Conservation (phyloP, 1,284 basidiomycete genomes). For the Fistulinella cinereoalba region DNA sequence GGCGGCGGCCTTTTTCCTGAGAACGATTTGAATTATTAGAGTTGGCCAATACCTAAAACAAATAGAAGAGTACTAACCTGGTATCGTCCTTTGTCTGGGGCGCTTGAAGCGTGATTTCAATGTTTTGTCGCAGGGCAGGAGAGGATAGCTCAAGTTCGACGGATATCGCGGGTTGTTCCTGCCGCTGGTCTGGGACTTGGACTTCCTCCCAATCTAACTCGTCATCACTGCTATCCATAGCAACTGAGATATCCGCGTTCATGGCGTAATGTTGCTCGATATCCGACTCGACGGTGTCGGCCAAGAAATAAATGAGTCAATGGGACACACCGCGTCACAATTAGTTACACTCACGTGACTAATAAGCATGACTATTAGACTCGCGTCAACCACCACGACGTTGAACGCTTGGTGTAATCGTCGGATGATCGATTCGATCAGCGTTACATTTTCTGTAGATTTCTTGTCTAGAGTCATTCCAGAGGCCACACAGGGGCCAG, state of each 20-base stretch:
- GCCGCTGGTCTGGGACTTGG: conserved; percentile 31
- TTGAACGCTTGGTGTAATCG: too few species aligned
- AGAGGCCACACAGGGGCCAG: too few species aligned
- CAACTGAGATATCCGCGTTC: conserved; percentile 10
- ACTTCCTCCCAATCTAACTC: conserved; percentile 48
- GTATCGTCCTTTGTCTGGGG: conserved; percentile 39
- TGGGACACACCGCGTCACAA: too few species aligned
- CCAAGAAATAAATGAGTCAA: too few species aligned
- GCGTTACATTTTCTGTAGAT: too few species aligned
- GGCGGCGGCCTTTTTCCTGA: conserved; percentile 46
- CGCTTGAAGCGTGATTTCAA: conserved; percentile 61
- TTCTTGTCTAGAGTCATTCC: too few species aligned
- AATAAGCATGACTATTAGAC: too few species aligned
- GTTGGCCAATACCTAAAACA: background rate
- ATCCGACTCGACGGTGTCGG: background rate
- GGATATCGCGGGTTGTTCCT: conserved; percentile 8
- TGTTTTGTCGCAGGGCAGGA: conserved; percentile 35
- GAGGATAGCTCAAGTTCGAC: conserved; percentile 25
- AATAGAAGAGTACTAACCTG: conserved; percentile 25
- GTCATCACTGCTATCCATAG: conserved; percentile 35
- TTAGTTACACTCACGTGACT: too few species aligned
- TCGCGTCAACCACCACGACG: too few species aligned
- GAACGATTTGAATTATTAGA: conserved; percentile 11
- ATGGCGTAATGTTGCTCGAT: conserved; percentile 19
- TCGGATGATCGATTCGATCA: too few species aligned